These are phyloP conservation scores for Salvia rosmarinus DNA, from an alignment of 257 asterid species.

Conservation along the genomic window DNA sequence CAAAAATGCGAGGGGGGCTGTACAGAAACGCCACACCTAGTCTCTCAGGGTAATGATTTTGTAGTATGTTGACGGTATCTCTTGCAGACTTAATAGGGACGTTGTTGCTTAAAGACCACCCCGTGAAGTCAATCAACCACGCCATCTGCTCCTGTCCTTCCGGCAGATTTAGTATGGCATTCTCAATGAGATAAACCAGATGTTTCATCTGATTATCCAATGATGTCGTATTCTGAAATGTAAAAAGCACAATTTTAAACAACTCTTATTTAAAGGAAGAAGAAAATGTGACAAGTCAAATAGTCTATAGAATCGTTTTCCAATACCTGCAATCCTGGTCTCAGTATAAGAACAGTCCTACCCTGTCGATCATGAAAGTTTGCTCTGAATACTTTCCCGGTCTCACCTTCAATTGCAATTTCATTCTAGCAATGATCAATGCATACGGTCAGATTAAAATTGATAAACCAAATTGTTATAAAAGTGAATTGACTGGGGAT, in stretches of 20 bases:
- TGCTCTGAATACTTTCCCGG: constrained; percentile 85
- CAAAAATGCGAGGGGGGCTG: constrained; percentile 89
- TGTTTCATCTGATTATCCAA: constrained; percentile 84
- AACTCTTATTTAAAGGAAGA: not conserved
- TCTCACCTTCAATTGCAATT: constrained; percentile 85
- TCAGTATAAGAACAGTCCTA: constrained; percentile 80
- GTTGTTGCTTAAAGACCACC: constrained; percentile 78
- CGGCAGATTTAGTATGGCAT: constrained; percentile 89
- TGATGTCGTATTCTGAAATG: constrained; percentile 74
- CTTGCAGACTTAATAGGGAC: constrained; percentile 87
- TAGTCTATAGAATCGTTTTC: constrained; percentile 18
- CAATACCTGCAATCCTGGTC: constrained; percentile 88
- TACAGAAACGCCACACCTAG: constrained; percentile 79
- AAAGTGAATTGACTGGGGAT: not conserved
- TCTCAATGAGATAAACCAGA: constrained; percentile 86
- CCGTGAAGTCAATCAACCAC: constrained; percentile 93
- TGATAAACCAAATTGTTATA: constrained; percentile 18
- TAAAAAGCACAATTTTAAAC: not conserved
- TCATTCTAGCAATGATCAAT: constrained; percentile 56
- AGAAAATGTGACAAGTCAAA: constrained; percentile 1
- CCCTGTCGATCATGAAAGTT: constrained; percentile 86
- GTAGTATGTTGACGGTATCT: constrained; percentile 72
- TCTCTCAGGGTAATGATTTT: constrained; percentile 92
- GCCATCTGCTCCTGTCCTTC: constrained; percentile 95
- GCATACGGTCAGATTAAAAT: not conserved